Evolutionary conservation across 2,329 filamentous ascomycete genomes (phyloP).

Genomic region (Alternaria rosae): DNA sequence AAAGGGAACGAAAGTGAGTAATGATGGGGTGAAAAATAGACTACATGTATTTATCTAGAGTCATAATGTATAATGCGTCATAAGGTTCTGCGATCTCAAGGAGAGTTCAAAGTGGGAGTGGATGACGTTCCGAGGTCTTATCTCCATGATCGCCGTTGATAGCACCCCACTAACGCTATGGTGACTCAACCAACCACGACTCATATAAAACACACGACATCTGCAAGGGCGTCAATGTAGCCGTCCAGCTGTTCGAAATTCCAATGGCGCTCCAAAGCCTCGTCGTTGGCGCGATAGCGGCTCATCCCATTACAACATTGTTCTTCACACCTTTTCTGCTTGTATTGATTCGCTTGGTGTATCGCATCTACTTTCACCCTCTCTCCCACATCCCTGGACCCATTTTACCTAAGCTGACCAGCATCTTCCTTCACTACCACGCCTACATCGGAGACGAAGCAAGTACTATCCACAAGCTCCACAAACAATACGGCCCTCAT

Average conservation of each 20-base stretch:
- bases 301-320: constrained; percentile 8
- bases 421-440: constrained; percentile 39
- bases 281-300: background rate
- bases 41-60: background rate
- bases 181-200: constrained; percentile 22
- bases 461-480: constrained; percentile 27
- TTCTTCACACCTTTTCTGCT: constrained; percentile 12
- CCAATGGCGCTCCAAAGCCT: constrained; percentile 16
- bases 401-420: constrained; percentile 27
- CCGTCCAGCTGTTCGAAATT: background rate
- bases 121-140: background rate
- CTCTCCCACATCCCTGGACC: constrained; percentile 35
- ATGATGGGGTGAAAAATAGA: background rate
- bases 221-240: background rate
- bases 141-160: constrained; percentile 7
- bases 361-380: constrained; percentile 34
- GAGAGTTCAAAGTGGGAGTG: background rate
- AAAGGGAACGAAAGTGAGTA: background rate
- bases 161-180: constrained; percentile 12
- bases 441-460: constrained; percentile 41
- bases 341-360: constrained; percentile 23
- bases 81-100: background rate
- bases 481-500: constrained; percentile 30
- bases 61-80: background rate
- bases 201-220: constrained; percentile 2